Percentiles rank a stretch among this genome's conserved stretches.
These are phyloP conservation scores for Parvularia atlantis DNA, from an alignment of 78 protist species.

Conservation along the genomic window DNA sequence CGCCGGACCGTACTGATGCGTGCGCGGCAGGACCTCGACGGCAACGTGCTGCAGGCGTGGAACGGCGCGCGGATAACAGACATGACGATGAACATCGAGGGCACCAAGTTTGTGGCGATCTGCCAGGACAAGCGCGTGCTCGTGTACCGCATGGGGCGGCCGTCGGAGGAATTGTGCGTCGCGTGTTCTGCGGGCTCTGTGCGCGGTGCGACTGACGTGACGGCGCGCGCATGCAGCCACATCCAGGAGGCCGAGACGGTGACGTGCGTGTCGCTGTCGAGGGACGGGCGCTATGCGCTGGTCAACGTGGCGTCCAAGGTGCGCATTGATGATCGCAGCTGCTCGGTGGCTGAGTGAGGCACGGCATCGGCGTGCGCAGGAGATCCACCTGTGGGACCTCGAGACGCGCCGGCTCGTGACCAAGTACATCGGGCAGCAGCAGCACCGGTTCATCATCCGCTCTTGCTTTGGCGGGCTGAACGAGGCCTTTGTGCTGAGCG, in stretches of 20 bases:
- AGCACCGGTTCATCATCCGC: conserved; percentile 53
- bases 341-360: not conserved
- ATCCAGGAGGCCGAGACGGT: conserved; percentile 41
- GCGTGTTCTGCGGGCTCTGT: not conserved
- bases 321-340: not conserved
- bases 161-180: not conserved
- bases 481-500: conserved; percentile 42
- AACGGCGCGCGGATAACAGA: conserved; percentile 24
- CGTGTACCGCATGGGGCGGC: conserved; percentile 24
- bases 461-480: conserved; percentile 64
- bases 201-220: not conserved
- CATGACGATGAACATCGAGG: conserved; percentile 30
- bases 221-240: not conserved
- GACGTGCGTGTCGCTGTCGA: conserved; percentile 36
- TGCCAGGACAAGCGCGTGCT: conserved; percentile 50
- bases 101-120: conserved; percentile 34
- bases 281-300: conserved; percentile 18
- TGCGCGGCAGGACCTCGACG: not conserved
- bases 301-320: not conserved
- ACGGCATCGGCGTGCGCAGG: conserved; percentile 11
- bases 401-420: conserved; percentile 17
- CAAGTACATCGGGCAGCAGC: conserved; percentile 46
- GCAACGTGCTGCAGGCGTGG: conserved; percentile 11
- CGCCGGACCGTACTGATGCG: not conserved
- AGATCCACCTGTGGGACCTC: conserved; percentile 59